A percentile compares a stretch with the other conserved stretches of the same genome.
Conservation (phyloP, 176 grass and related monocot genomes). For the Saccharum spontaneum region DNA sequence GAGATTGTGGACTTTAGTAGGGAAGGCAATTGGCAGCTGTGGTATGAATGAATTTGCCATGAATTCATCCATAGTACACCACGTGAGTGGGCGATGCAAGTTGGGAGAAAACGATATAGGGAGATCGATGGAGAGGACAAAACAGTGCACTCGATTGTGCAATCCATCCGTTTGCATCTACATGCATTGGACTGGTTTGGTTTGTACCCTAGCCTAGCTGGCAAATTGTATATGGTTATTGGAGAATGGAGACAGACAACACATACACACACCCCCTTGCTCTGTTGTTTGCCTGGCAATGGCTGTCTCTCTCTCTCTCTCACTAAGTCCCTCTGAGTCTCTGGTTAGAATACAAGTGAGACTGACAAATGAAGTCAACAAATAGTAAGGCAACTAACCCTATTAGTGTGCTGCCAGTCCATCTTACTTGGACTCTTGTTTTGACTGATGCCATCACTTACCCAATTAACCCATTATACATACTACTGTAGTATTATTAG, state of each 20-base stretch:
- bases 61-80: neutral
- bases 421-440: conserved; percentile 22
- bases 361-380: neutral
- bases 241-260: neutral
- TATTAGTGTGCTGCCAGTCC: neutral
- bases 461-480: too few relatives aligned
- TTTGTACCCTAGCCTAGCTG: neutral
- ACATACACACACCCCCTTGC: neutral
- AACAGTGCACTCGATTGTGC: conserved; percentile 7
- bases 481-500: neutral
- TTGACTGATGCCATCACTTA: neutral
- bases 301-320: neutral
- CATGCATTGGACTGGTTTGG: conserved; percentile 2
- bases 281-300: neutral
- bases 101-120: conserved; percentile 4
- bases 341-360: neutral
- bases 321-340: too few relatives aligned
- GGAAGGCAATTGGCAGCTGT: neutral
- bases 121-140: neutral
- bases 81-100: conserved; percentile 1
- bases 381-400: neutral
- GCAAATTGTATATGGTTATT: neutral
- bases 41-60: neutral
- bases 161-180: neutral
- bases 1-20: neutral